Evolutionary conservation across 1,284 basidiomycete species (phyloP), one percentile per base, ranked within the genome.

Genomic region (Cystobasidiaceae sp.): DNA sequence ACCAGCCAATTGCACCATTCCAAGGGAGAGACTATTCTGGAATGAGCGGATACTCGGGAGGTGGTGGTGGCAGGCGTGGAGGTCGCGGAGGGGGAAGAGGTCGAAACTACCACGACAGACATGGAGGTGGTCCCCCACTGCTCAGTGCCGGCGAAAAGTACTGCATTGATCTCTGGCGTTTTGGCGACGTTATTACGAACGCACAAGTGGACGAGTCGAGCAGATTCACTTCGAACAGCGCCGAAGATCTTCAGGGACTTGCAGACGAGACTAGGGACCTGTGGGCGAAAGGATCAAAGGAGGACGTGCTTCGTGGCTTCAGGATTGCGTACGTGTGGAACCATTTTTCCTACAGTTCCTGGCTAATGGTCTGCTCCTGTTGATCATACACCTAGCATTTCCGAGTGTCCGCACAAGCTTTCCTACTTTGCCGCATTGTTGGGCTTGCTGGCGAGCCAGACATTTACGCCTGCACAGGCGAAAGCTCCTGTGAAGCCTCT

Each of bases 381-480:
- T 50, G 9, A 61, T 21, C 2, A 25, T 23, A 54, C 45, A 34
- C n/a, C 6, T n/a, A 86, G 86, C 28, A 83, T 93, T 51, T 90
- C 87, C 0, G 90, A 96, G 77, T 86, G 93, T 72, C 92, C 92
- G 0, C 92, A 85, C 80, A 97, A 97, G 80, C 87, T 89, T 50
- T 86, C 89, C 0, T 88, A 86, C 75, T 92, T 91, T 77, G 89
- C 88, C 11, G 83, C 88, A 9, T 78, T 94, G n/a, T 81, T 94
- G 34, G 82, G 86, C 33, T 78, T 85, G 43, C 80, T 94, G 27
- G 46, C 63, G 30, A 56, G 37, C 8, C 48, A 66, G n/a, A 41
- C 54, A 13, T 83, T 84, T 73, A 83, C 84, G 69, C 68, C 15
- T 54, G 28, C 58, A 23, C 58, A 45, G 63, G 37, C 68, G 59